Evolutionary conservation across 306 rosid species (phyloP).

Genomic region (Vigna mungo): DNA sequence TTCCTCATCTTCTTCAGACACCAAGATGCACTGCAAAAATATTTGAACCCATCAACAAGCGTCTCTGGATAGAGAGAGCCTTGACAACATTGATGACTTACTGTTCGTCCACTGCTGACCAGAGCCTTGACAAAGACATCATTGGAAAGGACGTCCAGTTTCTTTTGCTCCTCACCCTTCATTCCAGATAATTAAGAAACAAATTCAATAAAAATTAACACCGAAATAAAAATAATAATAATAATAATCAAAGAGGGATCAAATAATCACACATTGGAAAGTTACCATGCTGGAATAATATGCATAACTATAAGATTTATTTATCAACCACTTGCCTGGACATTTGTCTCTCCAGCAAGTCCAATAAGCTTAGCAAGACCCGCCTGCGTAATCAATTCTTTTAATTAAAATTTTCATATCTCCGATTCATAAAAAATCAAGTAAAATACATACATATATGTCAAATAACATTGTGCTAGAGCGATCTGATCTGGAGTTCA

Average conservation of each 20-base stretch:
- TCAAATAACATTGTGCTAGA: too few relatives aligned
- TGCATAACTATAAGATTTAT: background rate
- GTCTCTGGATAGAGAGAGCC: too few relatives aligned
- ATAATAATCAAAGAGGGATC: background rate
- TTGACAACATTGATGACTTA: conserved; percentile 44
- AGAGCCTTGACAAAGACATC: conserved; percentile 88
- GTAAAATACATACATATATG: background rate
- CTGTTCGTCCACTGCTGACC: conserved; percentile 86
- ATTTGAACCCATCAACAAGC: conserved; percentile 31
- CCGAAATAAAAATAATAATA: background rate
- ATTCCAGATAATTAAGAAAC: conserved; percentile 25
- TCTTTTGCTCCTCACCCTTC: conserved; percentile 96
- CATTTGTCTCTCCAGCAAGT: conserved; percentile 94
- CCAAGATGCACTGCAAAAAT: conserved; percentile 69
- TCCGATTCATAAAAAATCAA: background rate
- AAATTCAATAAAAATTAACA: background rate
- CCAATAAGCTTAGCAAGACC: conserved; percentile 96
- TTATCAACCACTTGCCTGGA: conserved; percentile 68
- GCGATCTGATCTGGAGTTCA: too few relatives aligned
- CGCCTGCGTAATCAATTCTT: conserved; percentile 57
- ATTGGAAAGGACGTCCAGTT: conserved; percentile 91
- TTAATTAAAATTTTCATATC: background rate
- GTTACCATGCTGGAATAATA: background rate
- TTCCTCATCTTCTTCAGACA: conserved; percentile 91
- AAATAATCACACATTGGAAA: background rate